A percentile compares a stretch with the other conserved stretches of the same genome.
Evolutionary conservation across 1,139 yeast genomes (phyloP).

Genomic region (Saccharomyces hybrid): DNA sequence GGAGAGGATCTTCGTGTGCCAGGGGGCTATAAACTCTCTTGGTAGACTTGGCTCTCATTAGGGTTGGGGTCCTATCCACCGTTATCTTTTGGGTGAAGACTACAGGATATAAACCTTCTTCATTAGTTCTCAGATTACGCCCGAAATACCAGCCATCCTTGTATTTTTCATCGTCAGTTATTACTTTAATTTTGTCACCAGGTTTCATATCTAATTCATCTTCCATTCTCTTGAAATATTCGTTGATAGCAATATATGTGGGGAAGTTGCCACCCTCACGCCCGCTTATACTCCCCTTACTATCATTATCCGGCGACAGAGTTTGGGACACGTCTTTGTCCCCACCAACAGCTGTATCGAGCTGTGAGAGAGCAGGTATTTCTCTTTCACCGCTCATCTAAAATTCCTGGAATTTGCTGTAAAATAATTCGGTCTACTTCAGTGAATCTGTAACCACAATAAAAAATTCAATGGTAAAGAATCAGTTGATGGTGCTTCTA

Average conservation of each 20-base stretch:
- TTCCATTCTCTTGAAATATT: constrained; percentile 77
- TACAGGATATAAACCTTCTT: constrained; percentile 85
- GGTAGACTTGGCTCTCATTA: constrained; percentile 39
- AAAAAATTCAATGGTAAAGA: background rate
- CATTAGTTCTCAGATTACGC: constrained; percentile 59
- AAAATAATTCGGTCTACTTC: background rate
- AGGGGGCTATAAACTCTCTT: constrained; percentile 15
- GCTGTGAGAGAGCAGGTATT: constrained; percentile 6
- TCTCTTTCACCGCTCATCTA: background rate
- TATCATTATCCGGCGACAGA: background rate
- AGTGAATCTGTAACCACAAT: background rate
- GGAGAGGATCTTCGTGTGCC: constrained; percentile 7
- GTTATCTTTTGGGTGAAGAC: constrained; percentile 59
- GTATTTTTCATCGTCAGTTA: constrained; percentile 87
- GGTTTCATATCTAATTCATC: constrained; percentile 77
- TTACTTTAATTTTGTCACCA: constrained; percentile 86
- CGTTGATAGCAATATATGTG: constrained; percentile 63
- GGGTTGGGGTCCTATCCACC: constrained; percentile 39
- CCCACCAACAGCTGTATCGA: constrained; percentile 9
- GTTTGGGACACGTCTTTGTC: constrained; percentile 3
- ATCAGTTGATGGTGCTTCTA: background rate
- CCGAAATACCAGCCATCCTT: constrained; percentile 99
- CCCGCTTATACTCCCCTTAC: background rate
- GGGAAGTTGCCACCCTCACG: constrained; percentile 14
- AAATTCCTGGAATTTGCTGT: background rate